A percentile compares a stretch with the other conserved stretches of the same genome.
These are phyloP conservation scores for Dictyostelium gargantuum DNA, from an alignment of 208 protist species.

Conservation along the genomic window DNA sequence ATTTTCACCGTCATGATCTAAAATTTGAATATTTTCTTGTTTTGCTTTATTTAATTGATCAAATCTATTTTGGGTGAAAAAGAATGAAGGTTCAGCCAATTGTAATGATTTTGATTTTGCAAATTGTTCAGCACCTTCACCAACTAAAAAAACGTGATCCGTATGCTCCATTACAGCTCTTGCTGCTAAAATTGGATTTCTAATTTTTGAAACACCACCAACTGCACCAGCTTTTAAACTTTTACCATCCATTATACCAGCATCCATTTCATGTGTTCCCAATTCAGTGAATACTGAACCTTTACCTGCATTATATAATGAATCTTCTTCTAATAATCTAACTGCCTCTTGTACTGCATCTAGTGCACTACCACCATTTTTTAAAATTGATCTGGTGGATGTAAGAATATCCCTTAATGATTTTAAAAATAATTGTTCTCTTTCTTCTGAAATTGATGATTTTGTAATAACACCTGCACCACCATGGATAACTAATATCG, in stretches of 20 bases:
- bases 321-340: slow-evolving; percentile 56
- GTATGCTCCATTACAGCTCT: slow-evolving; percentile 69
- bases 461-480: slow-evolving; percentile 65
- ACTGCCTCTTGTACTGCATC: slow-evolving; percentile 69
- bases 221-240: slow-evolving; percentile 28
- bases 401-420: slow-evolving; percentile 17
- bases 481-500: slow-evolving; percentile 69
- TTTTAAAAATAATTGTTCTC: slow-evolving; percentile 4
- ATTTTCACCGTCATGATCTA: slow-evolving; percentile 60
- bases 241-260: slow-evolving; percentile 73
- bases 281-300: slow-evolving; percentile 72
- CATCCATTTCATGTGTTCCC: slow-evolving; percentile 72
- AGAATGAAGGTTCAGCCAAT: slow-evolving; percentile 31
- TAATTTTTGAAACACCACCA: slow-evolving; percentile 38
- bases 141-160: slow-evolving; percentile 55
- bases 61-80: slow-evolving; percentile 11
- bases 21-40: background rate
- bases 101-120: background rate
- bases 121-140: slow-evolving; percentile 67
- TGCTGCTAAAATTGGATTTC: slow-evolving; percentile 73
- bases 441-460: background rate
- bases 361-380: slow-evolving; percentile 10
- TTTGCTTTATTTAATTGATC: slow-evolving; percentile 32
- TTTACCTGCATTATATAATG: slow-evolving; percentile 74
- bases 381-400: background rate